phyloP scores from a whole-genome alignment of 495 filamentous ascomycete species.

The Hypoxylon fragiforme region DNA sequence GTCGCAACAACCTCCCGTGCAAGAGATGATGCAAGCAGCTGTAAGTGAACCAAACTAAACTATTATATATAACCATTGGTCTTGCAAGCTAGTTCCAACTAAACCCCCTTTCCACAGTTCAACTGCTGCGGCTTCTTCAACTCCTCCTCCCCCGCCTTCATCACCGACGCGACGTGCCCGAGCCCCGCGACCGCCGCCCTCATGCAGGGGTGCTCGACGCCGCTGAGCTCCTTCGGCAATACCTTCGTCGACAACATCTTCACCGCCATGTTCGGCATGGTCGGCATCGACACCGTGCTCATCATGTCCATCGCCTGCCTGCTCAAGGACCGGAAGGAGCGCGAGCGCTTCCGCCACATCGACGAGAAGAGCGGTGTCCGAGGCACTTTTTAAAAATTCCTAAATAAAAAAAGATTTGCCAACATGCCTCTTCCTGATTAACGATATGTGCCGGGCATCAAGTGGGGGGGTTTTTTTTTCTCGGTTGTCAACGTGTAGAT shows the following conservation, averaged over 20 bases:
- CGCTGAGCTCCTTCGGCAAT: slow-evolving; percentile 66
- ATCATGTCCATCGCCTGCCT: slow-evolving; percentile 69
- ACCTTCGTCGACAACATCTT: slow-evolving; percentile 71
- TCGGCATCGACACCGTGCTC: slow-evolving; percentile 65
- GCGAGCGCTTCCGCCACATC: slow-evolving; percentile 68
- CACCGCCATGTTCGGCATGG: slow-evolving; percentile 74
- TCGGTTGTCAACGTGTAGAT: too few species aligned
- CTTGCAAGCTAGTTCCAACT: too few species aligned
- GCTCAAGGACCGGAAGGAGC: slow-evolving; percentile 72
- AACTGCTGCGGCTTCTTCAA: slow-evolving; percentile 76
- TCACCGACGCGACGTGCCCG: slow-evolving; percentile 62
- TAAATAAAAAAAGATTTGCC: too few species aligned
- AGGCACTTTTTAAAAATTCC: slow-evolving; percentile 45
- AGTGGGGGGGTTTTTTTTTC: too few species aligned
- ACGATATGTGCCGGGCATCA: slow-evolving; percentile 4
- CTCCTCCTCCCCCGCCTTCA: slow-evolving; percentile 64
- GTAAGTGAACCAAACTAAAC: too few species aligned
- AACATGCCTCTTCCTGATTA: not conserved
- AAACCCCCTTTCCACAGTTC: slow-evolving; percentile 56
- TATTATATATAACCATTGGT: too few species aligned
- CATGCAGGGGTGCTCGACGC: slow-evolving; percentile 64
- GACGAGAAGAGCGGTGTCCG: slow-evolving; percentile 67
- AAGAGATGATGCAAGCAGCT: slow-evolving; percentile 66
- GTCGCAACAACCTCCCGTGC: slow-evolving; percentile 51
- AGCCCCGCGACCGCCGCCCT: slow-evolving; percentile 65